Conservation (phyloP, 2,329 filamentous ascomycete genomes). For the Monosporascus cannonballus region DNA sequence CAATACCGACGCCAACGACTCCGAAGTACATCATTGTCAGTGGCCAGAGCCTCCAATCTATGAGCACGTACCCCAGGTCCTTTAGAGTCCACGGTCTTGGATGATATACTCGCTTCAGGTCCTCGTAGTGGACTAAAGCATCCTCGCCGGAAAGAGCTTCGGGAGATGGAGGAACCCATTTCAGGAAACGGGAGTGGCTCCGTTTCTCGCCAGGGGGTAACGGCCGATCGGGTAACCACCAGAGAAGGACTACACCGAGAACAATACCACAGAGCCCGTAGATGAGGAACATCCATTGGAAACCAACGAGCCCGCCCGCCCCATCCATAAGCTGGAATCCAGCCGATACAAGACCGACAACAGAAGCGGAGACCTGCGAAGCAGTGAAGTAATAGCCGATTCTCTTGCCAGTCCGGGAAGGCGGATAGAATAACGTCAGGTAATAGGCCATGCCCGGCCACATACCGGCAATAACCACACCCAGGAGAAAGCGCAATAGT, state of each 20-base stretch:
- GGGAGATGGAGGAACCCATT: slow-evolving; percentile 61
- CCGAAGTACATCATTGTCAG: slow-evolving; percentile 89
- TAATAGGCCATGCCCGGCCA: slow-evolving; percentile 96
- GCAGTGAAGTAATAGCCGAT: slow-evolving; percentile 90
- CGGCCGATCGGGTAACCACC: slow-evolving; percentile 87
- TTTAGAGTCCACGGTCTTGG: slow-evolving; percentile 63
- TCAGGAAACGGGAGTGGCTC: slow-evolving; percentile 44
- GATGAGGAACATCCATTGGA: slow-evolving; percentile 88
- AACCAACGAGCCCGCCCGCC: slow-evolving; percentile 66
- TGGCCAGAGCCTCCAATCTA: slow-evolving; percentile 87
- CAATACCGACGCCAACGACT: slow-evolving; percentile 87
- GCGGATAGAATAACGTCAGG: slow-evolving; percentile 85
- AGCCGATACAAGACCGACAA: slow-evolving; percentile 83
- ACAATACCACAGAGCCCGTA: slow-evolving; percentile 72
- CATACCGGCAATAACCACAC: slow-evolving; percentile 85
- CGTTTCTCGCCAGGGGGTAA: slow-evolving; percentile 62
- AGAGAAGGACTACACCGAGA: slow-evolving; percentile 68
- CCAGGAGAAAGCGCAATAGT: slow-evolving; percentile 77
- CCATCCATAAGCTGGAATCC: slow-evolving; percentile 92
- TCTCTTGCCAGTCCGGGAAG: slow-evolving; percentile 76
- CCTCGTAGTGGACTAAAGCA: slow-evolving; percentile 74
- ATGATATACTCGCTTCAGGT: slow-evolving; percentile 76
- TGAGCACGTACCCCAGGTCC: slow-evolving; percentile 64
- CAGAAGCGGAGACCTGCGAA: slow-evolving; percentile 79
- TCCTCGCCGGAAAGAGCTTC: slow-evolving; percentile 74